Conservation (phyloP, 768 basidiomycete genomes). For the Psilocybe azurescens region DNA sequence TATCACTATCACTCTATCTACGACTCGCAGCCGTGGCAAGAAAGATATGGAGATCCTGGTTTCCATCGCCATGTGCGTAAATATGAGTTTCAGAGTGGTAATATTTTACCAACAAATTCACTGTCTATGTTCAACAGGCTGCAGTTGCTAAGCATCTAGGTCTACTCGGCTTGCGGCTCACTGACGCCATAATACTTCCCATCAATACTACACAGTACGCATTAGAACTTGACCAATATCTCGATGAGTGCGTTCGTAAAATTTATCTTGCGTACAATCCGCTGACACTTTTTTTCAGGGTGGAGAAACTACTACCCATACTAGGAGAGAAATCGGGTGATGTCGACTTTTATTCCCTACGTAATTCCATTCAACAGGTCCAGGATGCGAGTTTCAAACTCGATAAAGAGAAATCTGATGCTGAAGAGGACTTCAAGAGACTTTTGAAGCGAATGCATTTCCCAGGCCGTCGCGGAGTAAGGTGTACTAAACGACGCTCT, state of each 20-base stretch:
- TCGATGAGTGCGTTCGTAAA: conserved; percentile 52
- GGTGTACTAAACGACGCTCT: conserved; percentile 27
- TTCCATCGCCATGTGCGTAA: conserved; percentile 71
- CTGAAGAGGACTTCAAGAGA: conserved; percentile 55
- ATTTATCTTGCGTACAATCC: not conserved
- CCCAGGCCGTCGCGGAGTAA: conserved; percentile 27
- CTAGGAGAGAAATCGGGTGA: conserved; percentile 21
- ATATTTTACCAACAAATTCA: no score
- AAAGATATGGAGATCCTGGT: conserved; percentile 75
- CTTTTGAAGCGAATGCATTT: conserved; percentile 45
- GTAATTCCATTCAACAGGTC: conserved; percentile 50
- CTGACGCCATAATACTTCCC: conserved; percentile 69
- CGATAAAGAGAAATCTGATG: conserved; percentile 62
- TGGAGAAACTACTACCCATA: conserved; percentile 50
- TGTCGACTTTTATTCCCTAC: conserved; percentile 48
- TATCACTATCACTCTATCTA: conserved; percentile 85
- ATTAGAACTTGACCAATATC: conserved; percentile 65
- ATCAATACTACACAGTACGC: conserved; percentile 82
- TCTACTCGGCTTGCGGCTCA: conserved; percentile 62
- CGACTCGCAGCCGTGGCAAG: conserved; percentile 76
- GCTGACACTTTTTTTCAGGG: conserved; percentile 35
- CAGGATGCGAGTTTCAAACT: conserved; percentile 57
- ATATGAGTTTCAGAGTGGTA: not conserved
- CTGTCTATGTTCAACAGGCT: conserved; percentile 42
- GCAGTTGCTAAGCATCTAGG: conserved; percentile 74